Evolutionary conservation across 176 grass and related monocot species (phyloP).

Genomic region (Hyparrhenia diplandra): DNA sequence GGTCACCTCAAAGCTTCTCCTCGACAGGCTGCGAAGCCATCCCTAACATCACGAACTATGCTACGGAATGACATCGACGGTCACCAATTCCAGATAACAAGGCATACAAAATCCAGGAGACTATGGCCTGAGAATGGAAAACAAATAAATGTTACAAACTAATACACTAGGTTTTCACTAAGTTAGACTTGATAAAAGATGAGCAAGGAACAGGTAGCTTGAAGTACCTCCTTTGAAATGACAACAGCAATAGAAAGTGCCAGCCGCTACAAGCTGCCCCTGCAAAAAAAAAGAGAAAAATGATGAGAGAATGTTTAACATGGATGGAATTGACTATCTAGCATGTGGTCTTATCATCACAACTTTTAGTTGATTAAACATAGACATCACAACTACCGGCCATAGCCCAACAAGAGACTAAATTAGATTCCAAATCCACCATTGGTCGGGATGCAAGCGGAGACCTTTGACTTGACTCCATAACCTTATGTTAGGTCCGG

Average conservation of each 20-base stretch:
- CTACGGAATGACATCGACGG: conserved; percentile 91
- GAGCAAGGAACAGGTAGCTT: neutral
- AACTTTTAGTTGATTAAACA: conserved; percentile 5
- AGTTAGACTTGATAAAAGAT: neutral
- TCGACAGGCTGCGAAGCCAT: conserved; percentile 78
- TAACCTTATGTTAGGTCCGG: conserved; percentile 9
- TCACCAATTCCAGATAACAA: conserved; percentile 4
- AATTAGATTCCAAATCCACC: conserved; percentile 22
- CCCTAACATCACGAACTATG: conserved; percentile 88
- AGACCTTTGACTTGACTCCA: conserved; percentile 12
- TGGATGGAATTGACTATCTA: neutral
- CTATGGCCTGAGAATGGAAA: conserved; percentile 11
- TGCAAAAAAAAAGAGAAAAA: conserved; percentile 5
- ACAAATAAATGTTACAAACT: conserved; percentile 2
- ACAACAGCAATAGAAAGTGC: neutral
- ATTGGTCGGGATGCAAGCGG: neutral
- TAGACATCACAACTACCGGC: conserved; percentile 23
- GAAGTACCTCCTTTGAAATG: neutral
- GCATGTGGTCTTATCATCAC: conserved; percentile 2
- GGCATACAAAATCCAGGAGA: conserved; percentile 29
- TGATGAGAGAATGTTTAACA: conserved; percentile 14
- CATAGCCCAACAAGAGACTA: conserved; percentile 13
- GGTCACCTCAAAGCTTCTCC: conserved; percentile 86
- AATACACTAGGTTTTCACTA: neutral
- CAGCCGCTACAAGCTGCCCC: conserved; percentile 5